Evolutionary conservation across 2,329 filamentous ascomycete genomes (phyloP).

Genomic region (Byssochlamys sp.): DNA sequence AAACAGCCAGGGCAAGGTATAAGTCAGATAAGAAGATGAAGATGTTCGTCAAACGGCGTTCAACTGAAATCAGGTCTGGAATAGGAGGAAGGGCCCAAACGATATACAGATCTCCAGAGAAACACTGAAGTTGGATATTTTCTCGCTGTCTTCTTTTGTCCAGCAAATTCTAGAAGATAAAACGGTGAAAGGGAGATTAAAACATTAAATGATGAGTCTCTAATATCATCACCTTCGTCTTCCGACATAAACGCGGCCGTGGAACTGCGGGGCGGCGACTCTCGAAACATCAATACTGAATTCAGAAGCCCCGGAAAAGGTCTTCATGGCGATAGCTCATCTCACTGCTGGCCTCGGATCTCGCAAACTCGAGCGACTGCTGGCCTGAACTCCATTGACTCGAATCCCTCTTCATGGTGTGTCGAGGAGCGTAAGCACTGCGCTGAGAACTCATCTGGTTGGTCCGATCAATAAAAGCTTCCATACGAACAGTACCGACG

Average conservation of each 20-base stretch:
- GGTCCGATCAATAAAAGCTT: constrained; percentile 70
- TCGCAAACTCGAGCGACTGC: constrained; percentile 26
- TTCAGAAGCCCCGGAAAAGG: constrained; percentile 39
- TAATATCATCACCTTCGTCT: neutral
- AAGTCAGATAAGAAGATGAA: neutral
- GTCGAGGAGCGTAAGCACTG: constrained; percentile 11
- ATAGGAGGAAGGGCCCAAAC: neutral
- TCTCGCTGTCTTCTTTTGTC: neutral
- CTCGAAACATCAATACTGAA: neutral
- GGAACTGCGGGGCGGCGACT: neutral
- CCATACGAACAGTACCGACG: constrained; percentile 88
- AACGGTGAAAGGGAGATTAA: neutral
- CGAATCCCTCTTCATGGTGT: constrained; percentile 20
- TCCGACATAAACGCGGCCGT: neutral
- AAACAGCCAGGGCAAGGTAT: neutral
- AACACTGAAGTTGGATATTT: neutral
- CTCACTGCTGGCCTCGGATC: constrained; percentile 29
- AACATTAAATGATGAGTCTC: neutral
- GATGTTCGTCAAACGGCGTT: neutral
- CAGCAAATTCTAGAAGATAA: neutral
- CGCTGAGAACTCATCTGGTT: constrained; percentile 20
- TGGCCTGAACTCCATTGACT: constrained; percentile 24
- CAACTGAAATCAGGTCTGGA: neutral
- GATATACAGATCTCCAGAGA: neutral
- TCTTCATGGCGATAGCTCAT: constrained; percentile 33